Conservation (phyloP, 1,139 yeast genomes). For the Scheffersomyces parashehatae region DNA sequence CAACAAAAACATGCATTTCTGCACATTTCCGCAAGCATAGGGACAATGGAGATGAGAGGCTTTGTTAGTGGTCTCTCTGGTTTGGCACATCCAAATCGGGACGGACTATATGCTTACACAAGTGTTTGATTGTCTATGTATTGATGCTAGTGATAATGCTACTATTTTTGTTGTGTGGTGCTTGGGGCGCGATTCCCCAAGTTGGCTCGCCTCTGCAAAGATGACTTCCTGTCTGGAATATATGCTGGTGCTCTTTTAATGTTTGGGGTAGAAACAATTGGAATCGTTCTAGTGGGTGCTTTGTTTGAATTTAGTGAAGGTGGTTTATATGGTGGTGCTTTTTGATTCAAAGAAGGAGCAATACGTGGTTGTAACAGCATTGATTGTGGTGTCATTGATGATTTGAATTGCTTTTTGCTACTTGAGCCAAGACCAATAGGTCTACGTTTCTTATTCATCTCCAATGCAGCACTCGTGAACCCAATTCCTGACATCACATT, state of each 20-base stretch:
- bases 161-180: too few relatives aligned
- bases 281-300: constrained; percentile 1
- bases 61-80: too few relatives aligned
- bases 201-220: too few relatives aligned
- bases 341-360: constrained; percentile 1
- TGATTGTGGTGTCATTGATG: neutral
- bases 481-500: constrained; percentile 7
- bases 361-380: too few relatives aligned
- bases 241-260: constrained; percentile 29
- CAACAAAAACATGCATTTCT: too few relatives aligned
- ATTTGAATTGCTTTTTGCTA: neutral
- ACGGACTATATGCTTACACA: too few relatives aligned
- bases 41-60: too few relatives aligned
- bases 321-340: constrained; percentile 2
- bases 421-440: neutral
- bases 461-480: constrained; percentile 12
- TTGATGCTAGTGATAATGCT: too few relatives aligned
- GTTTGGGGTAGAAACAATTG: neutral
- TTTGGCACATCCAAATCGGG: too few relatives aligned
- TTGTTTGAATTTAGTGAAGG: neutral
- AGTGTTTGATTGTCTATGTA: too few relatives aligned
- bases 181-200: too few relatives aligned
- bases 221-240: constrained; percentile 6
- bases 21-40: too few relatives aligned
- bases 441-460: constrained; percentile 4